Percentiles rank a stretch among this genome's conserved stretches.
These are phyloP conservation scores for Hygrophorus russula DNA, from an alignment of 768 basidiomycete genomes.

Conservation along the genomic window DNA sequence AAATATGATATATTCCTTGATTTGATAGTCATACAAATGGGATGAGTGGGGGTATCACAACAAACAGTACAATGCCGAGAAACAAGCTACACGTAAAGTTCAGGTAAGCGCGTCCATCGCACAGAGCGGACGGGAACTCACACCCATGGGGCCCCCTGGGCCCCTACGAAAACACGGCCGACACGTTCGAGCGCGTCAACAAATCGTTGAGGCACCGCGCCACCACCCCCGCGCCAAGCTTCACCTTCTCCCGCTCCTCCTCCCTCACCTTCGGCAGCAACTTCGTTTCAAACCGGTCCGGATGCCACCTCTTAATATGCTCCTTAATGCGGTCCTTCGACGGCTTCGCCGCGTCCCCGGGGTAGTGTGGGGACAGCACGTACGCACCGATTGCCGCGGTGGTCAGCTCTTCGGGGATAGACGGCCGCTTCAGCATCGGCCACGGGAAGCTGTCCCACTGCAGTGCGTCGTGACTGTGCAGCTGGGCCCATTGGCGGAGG, in stretches of 20 bases:
- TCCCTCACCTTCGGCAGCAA: conserved; percentile 52
- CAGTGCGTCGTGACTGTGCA: conserved; percentile 30
- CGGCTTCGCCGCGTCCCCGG: conserved; percentile 39
- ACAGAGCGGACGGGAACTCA: conserved; percentile 1
- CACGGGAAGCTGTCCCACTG: conserved; percentile 65
- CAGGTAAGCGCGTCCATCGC: conserved; percentile 7
- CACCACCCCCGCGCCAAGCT: conserved; percentile 63
- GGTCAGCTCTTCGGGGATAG: conserved; percentile 50
- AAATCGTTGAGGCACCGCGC: conserved; percentile 64
- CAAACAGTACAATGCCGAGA: conserved; percentile 18
- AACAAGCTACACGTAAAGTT: conserved; percentile 13
- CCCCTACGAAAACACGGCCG: conserved; percentile 22
- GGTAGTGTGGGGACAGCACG: conserved; percentile 45
- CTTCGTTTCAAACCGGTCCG: conserved; percentile 71
- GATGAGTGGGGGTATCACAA: conserved; percentile 9
- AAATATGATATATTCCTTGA: conserved; percentile 4
- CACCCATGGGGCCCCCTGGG: no score
- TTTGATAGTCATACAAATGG: conserved; percentile 17
- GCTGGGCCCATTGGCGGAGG: conserved; percentile 48
- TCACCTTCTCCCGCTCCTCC: conserved; percentile 53
- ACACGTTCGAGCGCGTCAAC: conserved; percentile 38
- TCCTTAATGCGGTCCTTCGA: conserved; percentile 69
- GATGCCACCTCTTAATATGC: conserved; percentile 68
- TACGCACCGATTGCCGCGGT: conserved; percentile 45
- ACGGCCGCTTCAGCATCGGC: conserved; percentile 54